phyloP scores from a whole-genome alignment of 2,329 filamentous ascomycete genomes.

The Alternaria triticimaculans region DNA sequence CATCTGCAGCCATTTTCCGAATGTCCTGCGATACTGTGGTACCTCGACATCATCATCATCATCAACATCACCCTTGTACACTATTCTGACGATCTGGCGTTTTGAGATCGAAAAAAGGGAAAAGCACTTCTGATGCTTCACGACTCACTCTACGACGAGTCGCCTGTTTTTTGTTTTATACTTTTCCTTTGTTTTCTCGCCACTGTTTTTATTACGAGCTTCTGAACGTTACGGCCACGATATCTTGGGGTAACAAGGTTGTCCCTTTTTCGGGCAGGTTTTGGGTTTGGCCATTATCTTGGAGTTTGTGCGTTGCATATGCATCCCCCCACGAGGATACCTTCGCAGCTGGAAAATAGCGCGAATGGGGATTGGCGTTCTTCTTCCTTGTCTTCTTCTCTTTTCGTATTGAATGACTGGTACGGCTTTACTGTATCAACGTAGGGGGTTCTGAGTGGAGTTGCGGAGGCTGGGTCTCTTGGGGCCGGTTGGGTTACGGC shows the following conservation, averaged over 20 bases:
- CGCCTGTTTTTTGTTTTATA: slow-evolving; percentile 7
- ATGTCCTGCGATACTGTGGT: slow-evolving; percentile 14
- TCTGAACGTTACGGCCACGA: slow-evolving; percentile 20
- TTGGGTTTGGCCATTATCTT: slow-evolving; percentile 8
- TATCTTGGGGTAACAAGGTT: slow-evolving; percentile 9
- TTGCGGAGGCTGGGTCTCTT: background rate
- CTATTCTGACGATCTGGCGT: slow-evolving; percentile 16
- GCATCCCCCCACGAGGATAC: slow-evolving; percentile 37
- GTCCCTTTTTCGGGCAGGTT: slow-evolving; percentile 6
- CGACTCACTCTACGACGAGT: slow-evolving; percentile 6
- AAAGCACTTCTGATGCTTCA: slow-evolving; percentile 23
- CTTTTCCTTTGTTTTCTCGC: slow-evolving; percentile 17
- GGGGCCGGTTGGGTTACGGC: background rate
- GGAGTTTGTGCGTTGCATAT: slow-evolving; percentile 36
- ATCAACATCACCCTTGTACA: slow-evolving; percentile 17
- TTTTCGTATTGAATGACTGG: slow-evolving; percentile 11
- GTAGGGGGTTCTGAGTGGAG: background rate
- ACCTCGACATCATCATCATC: slow-evolving; percentile 9
- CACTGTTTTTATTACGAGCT: slow-evolving; percentile 14
- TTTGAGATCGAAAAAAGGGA: slow-evolving; percentile 14
- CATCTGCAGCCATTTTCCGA: slow-evolving; percentile 16
- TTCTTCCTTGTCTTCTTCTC: slow-evolving; percentile 16
- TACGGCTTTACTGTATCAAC: slow-evolving; percentile 9
- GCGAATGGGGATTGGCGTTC: slow-evolving; percentile 41
- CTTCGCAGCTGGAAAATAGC: slow-evolving; percentile 36